A percentile compares a stretch with the other conserved stretches of the same genome.
Conservation (phyloP, 352 stramenopile species). For the Saprolegnia parasitica region DNA sequence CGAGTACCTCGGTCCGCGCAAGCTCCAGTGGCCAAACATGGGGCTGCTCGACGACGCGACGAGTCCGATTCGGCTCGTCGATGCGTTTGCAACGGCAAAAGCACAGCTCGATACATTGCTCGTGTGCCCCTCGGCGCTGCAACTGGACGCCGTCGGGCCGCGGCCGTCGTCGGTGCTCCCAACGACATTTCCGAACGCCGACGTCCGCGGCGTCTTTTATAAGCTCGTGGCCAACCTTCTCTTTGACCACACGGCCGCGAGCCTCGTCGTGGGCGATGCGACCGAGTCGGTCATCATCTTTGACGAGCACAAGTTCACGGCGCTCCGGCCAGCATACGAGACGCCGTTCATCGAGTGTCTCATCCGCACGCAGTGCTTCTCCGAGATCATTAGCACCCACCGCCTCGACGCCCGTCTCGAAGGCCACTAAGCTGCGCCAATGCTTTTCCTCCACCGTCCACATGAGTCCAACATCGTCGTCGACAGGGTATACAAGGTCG, state of each 20-base stretch:
- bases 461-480: no score
- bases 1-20: slow-evolving; percentile 60
- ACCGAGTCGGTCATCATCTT: slow-evolving; percentile 86
- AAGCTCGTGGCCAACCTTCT: slow-evolving; percentile 64
- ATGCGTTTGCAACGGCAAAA: slow-evolving; percentile 51
- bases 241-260: slow-evolving; percentile 62
- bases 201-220: slow-evolving; percentile 58
- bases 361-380: slow-evolving; percentile 77
- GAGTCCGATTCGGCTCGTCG: slow-evolving; percentile 48
- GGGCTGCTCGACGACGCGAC: slow-evolving; percentile 43
- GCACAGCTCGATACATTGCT: slow-evolving; percentile 46
- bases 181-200: slow-evolving; percentile 32
- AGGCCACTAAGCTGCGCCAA: background rate
- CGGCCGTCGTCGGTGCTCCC: slow-evolving; percentile 19
- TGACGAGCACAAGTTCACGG: slow-evolving; percentile 77
- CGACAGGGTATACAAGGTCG: no score
- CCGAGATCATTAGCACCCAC: slow-evolving; percentile 73
- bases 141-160: slow-evolving; percentile 41
- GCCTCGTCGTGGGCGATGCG: slow-evolving; percentile 75
- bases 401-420: slow-evolving; percentile 45
- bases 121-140: slow-evolving; percentile 37
- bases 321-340: slow-evolving; percentile 48
- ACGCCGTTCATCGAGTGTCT: slow-evolving; percentile 60
- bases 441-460: no score
- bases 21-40: slow-evolving; percentile 50